Percentiles rank a stretch among this genome's conserved stretches.
Conservation (phyloP, 2,329 filamentous ascomycete species). For the Mycogone perniciosa region DNA sequence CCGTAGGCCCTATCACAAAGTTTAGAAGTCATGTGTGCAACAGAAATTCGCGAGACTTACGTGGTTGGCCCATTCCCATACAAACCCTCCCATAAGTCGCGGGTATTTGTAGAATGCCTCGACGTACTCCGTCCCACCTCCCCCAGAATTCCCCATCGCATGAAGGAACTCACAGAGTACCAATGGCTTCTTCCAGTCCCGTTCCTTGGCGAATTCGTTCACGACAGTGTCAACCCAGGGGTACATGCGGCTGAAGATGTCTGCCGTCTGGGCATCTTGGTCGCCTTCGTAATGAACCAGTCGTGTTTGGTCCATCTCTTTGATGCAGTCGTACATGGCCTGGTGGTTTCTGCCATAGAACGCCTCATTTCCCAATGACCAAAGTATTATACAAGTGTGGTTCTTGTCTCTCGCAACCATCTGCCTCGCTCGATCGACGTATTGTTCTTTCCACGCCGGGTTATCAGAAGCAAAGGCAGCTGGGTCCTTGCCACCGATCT, state of each 20-base stretch:
- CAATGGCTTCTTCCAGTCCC: slow-evolving; percentile 48
- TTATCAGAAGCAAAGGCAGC: slow-evolving; percentile 50
- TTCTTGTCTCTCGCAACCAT: slow-evolving; percentile 56
- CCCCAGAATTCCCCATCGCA: slow-evolving; percentile 69
- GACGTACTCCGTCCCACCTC: slow-evolving; percentile 60
- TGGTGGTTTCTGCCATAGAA: slow-evolving; percentile 64
- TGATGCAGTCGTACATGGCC: slow-evolving; percentile 61
- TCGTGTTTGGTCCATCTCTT: slow-evolving; percentile 48
- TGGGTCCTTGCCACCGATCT: slow-evolving; percentile 28
- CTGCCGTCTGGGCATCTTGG: slow-evolving; percentile 48
- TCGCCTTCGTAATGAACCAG: slow-evolving; percentile 63
- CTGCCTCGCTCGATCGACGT: slow-evolving; percentile 60
- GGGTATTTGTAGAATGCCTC: slow-evolving; percentile 53
- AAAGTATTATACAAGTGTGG: slow-evolving; percentile 60
- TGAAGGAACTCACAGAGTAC: slow-evolving; percentile 51
- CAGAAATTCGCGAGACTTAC: slow-evolving; percentile 1
- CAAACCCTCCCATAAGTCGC: slow-evolving; percentile 53
- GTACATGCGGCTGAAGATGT: slow-evolving; percentile 64
- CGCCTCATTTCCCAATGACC: slow-evolving; percentile 66
- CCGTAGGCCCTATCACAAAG: slow-evolving; percentile 30
- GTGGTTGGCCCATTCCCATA: slow-evolving; percentile 61
- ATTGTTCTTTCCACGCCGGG: slow-evolving; percentile 55
- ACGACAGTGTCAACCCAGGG: slow-evolving; percentile 42
- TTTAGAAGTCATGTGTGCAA: not conserved
- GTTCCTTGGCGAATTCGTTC: slow-evolving; percentile 33